A percentile compares a stretch with the other conserved stretches of the same genome.
Evolutionary conservation across 208 protist genomes (phyloP).

Genomic region (Endotrypanum monterogeii): DNA sequence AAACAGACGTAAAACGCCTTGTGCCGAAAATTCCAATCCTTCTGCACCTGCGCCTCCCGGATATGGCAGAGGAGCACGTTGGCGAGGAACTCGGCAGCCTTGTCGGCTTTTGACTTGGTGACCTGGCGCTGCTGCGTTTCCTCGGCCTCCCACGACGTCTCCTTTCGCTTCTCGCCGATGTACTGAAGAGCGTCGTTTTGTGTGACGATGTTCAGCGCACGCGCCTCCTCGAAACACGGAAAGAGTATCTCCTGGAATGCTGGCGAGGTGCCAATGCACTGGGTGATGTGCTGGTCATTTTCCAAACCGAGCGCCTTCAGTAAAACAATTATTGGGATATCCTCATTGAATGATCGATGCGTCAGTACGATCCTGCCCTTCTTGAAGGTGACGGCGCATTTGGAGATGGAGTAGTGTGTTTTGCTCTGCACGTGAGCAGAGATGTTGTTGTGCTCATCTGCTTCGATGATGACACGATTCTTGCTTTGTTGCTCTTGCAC

Average conservation of each 20-base stretch:
- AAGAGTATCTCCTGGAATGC: constrained; percentile 91
- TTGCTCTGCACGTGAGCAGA: constrained; percentile 87
- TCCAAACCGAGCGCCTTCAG: constrained; percentile 98
- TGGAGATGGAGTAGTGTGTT: constrained; percentile 95
- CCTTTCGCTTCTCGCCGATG: constrained; percentile 95
- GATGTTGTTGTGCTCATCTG: constrained; percentile 85
- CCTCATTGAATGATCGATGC: constrained; percentile 98
- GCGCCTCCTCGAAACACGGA: constrained; percentile 97
- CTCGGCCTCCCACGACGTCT: constrained; percentile 69
- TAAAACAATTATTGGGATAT: constrained; percentile 97
- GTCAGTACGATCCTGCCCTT: constrained; percentile 96
- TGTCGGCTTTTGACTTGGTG: constrained; percentile 88
- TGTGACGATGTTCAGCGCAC: constrained; percentile 75
- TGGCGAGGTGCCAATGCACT: constrained; percentile 95
- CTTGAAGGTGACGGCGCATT: constrained; percentile 94
- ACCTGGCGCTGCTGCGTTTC: constrained; percentile 73
- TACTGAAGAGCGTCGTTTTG: constrained; percentile 96
- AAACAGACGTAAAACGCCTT: constrained; percentile 98
- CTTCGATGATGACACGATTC: constrained; percentile 98
- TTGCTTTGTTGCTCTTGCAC: constrained; percentile 97
- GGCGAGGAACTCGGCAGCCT: constrained; percentile 95
- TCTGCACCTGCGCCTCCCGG: constrained; percentile 83
- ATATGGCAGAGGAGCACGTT: constrained; percentile 96
- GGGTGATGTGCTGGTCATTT: constrained; percentile 98
- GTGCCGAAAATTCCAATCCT: constrained; percentile 96